Base-by-base conservation (phyloP, 73 alveolate genomes). In the Paramecium tetraurelia region DNA sequence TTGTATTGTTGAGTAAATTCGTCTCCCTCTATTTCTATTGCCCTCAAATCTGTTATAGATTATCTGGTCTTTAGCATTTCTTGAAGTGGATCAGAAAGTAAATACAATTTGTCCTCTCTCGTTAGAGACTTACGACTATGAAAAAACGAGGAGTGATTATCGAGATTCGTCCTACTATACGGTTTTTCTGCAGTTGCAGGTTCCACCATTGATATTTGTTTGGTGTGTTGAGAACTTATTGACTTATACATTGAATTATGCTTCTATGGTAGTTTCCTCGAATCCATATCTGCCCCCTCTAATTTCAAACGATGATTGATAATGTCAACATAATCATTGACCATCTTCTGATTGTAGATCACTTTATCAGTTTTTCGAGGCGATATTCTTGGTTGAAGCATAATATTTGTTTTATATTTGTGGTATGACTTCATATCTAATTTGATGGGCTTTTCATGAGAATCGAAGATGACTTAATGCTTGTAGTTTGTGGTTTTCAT, bases 71-170 rank as follows among this genome's bases (percentile, higher is more conserved):
- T 63, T 6, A 33, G n/a, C 46, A 63, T 31, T 63, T 63, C 84
- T 63, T 63, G 48, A 33, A 63, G 46, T 27, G 84, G 84, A 63
- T 63, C 84, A 2, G 84, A 63, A 7, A 63, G 14, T 31, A 63
- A 33, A 63, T 63, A 63, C 5, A 63, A 33, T 63, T 63, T 63
- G 4, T 63, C 84, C n/a, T 63, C 84, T 63, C 29, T 63, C 27
- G 84, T 63, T 27, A 63, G 84, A 63, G 84, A 63, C 24, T 63
- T 63, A 63, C 84, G 84, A 63, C 50, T 31, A 63, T 63, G 44
- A 11, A 63, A 14, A 33, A 63, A 31, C 2, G 41, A 33, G 24
- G 84, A 63, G 31, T 27, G 41, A 63, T 33, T 63, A 63, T 63
- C 84, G 50, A 63, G 46, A 63, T 63, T 63, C 27, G 84, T 63